Evolutionary conservation across 2,329 filamentous ascomycete species (phyloP).

Genomic region (Hypoxylon sp.): DNA sequence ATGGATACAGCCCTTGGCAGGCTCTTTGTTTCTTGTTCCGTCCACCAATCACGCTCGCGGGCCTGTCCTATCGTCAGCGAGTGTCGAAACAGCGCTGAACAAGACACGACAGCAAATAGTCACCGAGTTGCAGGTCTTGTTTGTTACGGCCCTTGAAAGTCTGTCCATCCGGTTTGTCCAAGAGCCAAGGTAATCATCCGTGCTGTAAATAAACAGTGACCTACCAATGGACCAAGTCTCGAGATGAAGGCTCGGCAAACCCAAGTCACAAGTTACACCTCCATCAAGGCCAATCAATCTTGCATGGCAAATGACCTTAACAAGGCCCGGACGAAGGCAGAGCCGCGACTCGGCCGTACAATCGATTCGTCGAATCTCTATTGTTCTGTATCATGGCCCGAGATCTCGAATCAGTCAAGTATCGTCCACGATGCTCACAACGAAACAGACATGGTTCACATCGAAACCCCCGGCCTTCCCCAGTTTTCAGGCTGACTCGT

Average conservation of each 20-base stretch:
- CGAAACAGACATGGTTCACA: conserved; percentile 26
- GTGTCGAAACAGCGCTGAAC: conserved; percentile 27
- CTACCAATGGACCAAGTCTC: conserved; percentile 22
- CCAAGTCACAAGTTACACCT: conserved; percentile 30
- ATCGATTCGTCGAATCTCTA: conserved; percentile 22
- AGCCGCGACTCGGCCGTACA: conserved; percentile 1
- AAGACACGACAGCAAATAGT: conserved; percentile 22
- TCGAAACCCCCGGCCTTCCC: conserved; percentile 26
- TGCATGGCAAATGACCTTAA: conserved; percentile 19
- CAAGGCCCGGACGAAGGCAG: conserved; percentile 4
- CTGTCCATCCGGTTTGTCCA: not conserved
- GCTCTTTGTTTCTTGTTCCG: conserved; percentile 3
- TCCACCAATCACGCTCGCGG: conserved; percentile 17
- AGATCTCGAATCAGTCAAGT: conserved; percentile 22
- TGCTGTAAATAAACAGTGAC: conserved; percentile 20
- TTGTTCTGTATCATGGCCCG: conserved; percentile 18
- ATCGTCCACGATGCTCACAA: conserved; percentile 19
- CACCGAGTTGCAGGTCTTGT: conserved; percentile 8
- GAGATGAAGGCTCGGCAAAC: conserved; percentile 28
- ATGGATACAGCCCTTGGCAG: conserved; percentile 5
- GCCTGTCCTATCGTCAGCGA: conserved; percentile 7
- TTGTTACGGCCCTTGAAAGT: conserved; percentile 14
- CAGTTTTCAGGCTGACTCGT: too few relatives aligned
- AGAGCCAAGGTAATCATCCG: not conserved
- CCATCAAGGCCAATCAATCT: conserved; percentile 34